A percentile compares a stretch with the other conserved stretches of the same genome.
These are phyloP conservation scores for Medicago arabica DNA, from an alignment of 306 rosid genomes.

Conservation along the genomic window DNA sequence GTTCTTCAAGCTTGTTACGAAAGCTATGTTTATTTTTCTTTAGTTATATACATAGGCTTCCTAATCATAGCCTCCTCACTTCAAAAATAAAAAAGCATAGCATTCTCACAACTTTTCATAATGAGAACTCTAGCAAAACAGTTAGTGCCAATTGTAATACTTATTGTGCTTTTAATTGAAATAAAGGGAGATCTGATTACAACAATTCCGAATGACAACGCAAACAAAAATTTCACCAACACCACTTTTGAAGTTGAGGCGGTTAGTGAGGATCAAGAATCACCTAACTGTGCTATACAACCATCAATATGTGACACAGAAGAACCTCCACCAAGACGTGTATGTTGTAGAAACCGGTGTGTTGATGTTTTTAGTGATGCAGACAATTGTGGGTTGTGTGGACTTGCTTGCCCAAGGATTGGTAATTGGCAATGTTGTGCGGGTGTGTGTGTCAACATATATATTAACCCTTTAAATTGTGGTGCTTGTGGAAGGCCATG, in stretches of 20 bases:
- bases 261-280: neutral
- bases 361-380: slow-evolving; percentile 50
- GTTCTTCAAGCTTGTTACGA: too few relatives aligned
- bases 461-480: slow-evolving; percentile 50
- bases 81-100: too few relatives aligned
- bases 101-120: neutral
- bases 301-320: slow-evolving; percentile 47
- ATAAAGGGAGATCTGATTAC: slow-evolving; percentile 24
- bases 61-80: too few relatives aligned
- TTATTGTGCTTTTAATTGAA: neutral
- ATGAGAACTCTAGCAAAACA: slow-evolving; percentile 23
- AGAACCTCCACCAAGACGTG: slow-evolving; percentile 20
- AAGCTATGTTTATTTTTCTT: too few relatives aligned
- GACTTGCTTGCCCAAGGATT: slow-evolving; percentile 31
- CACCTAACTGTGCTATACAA: neutral
- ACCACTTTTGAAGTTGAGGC: neutral
- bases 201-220: neutral
- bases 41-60: too few relatives aligned
- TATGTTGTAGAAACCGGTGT: slow-evolving; percentile 64
- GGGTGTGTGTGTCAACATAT: slow-evolving; percentile 54
- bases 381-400: slow-evolving; percentile 63
- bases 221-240: slow-evolving; percentile 13
- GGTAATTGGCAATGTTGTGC: slow-evolving; percentile 55
- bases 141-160: slow-evolving; percentile 20
- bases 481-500: slow-evolving; percentile 72